Evolutionary conservation across 805 yeast genomes (phyloP).

Genomic region (Candida verbasci): DNA sequence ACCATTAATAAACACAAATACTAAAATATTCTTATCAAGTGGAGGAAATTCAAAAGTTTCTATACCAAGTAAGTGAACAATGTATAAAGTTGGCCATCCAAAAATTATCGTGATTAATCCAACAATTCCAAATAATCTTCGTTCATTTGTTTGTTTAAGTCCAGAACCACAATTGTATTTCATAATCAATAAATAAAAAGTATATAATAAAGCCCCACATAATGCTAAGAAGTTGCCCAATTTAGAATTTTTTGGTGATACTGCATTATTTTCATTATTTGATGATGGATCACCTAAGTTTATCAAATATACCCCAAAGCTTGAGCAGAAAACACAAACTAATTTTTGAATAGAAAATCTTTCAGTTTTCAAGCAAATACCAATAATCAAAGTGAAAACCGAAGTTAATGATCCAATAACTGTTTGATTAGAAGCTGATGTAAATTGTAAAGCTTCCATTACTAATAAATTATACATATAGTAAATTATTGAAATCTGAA

Average conservation of each 20-base stretch:
- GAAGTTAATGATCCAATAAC: constrained; percentile 49
- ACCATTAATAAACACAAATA: constrained; percentile 38
- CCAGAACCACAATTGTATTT: constrained; percentile 42
- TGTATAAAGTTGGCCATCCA: constrained; percentile 35
- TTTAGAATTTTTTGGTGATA: constrained; percentile 31
- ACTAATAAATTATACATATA: constrained; percentile 36
- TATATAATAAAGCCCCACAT: constrained; percentile 43
- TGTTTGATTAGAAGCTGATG: constrained; percentile 51
- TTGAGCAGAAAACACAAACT: constrained; percentile 40
- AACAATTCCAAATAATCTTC: constrained; percentile 43
- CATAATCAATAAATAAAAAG: constrained; percentile 41
- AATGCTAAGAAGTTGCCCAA: constrained; percentile 46
- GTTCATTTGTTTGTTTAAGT: constrained; percentile 38
- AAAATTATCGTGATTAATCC: constrained; percentile 40
- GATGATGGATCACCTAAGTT: constrained; percentile 27
- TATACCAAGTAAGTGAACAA: constrained; percentile 32
- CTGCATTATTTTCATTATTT: constrained; percentile 17
- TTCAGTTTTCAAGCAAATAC: constrained; percentile 39
- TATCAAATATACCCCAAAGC: constrained; percentile 43
- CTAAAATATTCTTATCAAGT: constrained; percentile 24
- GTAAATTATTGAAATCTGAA: constrained; percentile 40
- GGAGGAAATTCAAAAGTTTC: constrained; percentile 43
- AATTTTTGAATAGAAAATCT: constrained; percentile 37
- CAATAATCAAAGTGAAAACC: constrained; percentile 45
- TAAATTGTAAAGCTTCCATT: constrained; percentile 41